These are phyloP conservation scores for Saturnispora zaruensis DNA, from an alignment of 805 yeast genomes.

Conservation along the genomic window DNA sequence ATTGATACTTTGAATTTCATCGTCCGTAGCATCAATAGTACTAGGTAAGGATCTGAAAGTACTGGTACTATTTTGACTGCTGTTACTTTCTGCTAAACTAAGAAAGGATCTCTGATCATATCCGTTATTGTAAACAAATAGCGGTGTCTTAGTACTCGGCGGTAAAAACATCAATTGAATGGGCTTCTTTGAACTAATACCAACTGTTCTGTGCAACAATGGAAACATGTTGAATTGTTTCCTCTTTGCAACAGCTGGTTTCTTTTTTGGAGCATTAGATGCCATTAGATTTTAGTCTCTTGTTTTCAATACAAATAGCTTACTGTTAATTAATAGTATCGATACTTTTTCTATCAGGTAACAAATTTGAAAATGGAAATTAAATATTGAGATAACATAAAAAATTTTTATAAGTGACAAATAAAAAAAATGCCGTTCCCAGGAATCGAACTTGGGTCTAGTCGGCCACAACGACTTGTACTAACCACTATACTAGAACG, in stretches of 20 bases:
- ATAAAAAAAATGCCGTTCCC: neutral
- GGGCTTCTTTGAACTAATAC: slow-evolving; percentile 29
- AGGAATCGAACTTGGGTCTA: slow-evolving; percentile 4
- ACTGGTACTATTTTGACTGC: slow-evolving; percentile 21
- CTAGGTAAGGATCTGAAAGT: slow-evolving; percentile 32
- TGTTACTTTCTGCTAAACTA: slow-evolving; percentile 25
- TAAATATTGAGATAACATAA: neutral
- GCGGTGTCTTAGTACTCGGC: slow-evolving; percentile 31
- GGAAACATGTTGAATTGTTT: neutral
- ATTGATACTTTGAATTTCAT: slow-evolving; percentile 26
- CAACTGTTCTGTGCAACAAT: slow-evolving; percentile 3
- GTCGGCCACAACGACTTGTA: slow-evolving; percentile 5
- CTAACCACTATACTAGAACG: slow-evolving; percentile 4
- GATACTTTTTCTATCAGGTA: neutral
- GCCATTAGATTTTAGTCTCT: neutral
- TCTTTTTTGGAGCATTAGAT: neutral
- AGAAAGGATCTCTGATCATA: slow-evolving; percentile 30
- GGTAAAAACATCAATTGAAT: slow-evolving; percentile 27
- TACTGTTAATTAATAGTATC: neutral
- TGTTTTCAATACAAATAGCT: neutral
- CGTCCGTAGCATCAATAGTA: slow-evolving; percentile 28
- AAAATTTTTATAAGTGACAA: neutral
- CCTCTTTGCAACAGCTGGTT: neutral
- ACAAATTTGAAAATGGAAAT: neutral
- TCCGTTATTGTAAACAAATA: slow-evolving; percentile 27